Base-by-base conservation (phyloP, 2,329 filamentous ascomycete genomes). In the Stagonosporopsis tanaceti region DNA sequence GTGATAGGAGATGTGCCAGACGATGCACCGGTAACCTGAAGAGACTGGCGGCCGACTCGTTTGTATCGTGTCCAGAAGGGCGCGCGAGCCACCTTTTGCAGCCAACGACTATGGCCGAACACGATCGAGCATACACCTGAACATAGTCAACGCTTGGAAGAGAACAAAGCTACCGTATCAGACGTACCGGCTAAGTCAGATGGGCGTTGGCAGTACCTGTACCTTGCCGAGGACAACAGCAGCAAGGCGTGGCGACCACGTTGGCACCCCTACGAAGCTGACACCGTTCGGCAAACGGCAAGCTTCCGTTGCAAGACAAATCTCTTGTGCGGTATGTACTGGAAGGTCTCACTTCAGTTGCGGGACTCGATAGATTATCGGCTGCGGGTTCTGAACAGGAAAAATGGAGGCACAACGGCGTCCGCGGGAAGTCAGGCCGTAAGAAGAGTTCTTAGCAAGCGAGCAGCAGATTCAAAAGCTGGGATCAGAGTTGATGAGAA, bases 271-370 rank as follows among this genome's bases (percentile, higher is more conserved):
- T 56, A 48, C 59, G 47, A 54, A 62, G 52, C 62, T 60, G 55
- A 44, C 50, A 53, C 47, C 37, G 57, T 50, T 46, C 62, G 59
- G 64, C 70, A 72, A 73, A 69, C 69, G 59, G 53, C 40, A 50
- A 37, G 42, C 40, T 63, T 57, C 53, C 64, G 64, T 70, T 64
- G 59, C 60, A 59, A 67, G 53, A 60, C 54, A 53, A 58, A 38
- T 51, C 40, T 38, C 50, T 59, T 70, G 64, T 65, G 64, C 62
- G 55, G 38, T 62, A 45, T 65, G 65, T 62, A 68, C 64, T 66
- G 63, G 50, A 67, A 59, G 59, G 47, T 47, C 44, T 50, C 42
- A 48, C 47, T 70, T 60, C 59, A 60, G 46, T 25, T 66, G 59
- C 64, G 50, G 48, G 57, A 37, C 56, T 58, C 57, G 48, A 51